Conservation (phyloP, 495 filamentous ascomycete species). For the Trichoderma asperelloides region DNA sequence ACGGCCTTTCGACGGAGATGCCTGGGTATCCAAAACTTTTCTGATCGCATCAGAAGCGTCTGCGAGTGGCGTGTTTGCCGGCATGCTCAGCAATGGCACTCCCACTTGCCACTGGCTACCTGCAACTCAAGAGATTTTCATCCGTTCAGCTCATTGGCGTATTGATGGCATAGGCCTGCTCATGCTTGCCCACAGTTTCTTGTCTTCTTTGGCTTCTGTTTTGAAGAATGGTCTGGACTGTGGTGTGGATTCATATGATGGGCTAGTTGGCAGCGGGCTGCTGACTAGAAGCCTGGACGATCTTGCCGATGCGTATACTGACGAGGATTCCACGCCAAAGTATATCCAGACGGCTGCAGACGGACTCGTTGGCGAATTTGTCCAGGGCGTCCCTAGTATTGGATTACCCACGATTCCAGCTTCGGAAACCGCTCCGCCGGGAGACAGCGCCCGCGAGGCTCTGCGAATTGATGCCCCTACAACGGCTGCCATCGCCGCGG, state of each 20-base stretch:
- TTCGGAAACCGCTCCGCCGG: background rate
- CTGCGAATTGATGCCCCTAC: background rate
- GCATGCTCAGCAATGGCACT: background rate
- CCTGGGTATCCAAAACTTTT: background rate
- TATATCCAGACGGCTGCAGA: background rate
- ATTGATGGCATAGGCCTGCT: conserved; percentile 20
- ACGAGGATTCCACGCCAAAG: background rate
- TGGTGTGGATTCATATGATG: background rate
- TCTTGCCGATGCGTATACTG: background rate
- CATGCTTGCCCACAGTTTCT: conserved; percentile 16
- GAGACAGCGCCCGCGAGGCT: background rate
- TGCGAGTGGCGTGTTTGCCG: background rate
- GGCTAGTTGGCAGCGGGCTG: background rate
- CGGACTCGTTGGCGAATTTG: background rate
- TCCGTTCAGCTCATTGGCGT: conserved; percentile 21
- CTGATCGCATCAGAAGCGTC: background rate
- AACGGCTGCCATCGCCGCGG: background rate
- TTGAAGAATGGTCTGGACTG: background rate
- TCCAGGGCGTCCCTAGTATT: background rate
- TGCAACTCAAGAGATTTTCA: conserved; percentile 10
- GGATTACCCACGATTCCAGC: background rate
- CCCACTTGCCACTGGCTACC: background rate
- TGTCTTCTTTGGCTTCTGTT: conserved; percentile 10
- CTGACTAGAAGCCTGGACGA: background rate
- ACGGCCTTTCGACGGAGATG: background rate